These are phyloP conservation scores for Gossypium ekmanianum DNA, from an alignment of 345 rosid species.

Conservation along the genomic window DNA sequence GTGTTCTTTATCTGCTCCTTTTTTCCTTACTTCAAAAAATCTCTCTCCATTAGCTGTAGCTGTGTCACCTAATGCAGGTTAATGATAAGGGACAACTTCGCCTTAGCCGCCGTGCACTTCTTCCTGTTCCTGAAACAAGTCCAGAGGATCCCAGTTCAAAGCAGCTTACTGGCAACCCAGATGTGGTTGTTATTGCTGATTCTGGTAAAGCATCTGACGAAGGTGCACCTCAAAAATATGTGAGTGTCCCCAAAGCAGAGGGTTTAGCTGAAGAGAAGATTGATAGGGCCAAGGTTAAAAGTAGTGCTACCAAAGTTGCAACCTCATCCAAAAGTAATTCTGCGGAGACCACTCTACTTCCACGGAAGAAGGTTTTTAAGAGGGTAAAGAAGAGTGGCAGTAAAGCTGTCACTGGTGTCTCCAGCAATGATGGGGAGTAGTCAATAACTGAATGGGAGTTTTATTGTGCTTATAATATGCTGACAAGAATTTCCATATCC, in stretches of 20 bases:
- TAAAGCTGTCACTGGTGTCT: conserved; percentile 20
- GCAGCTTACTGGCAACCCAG: conserved; percentile 29
- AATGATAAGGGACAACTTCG: conserved; percentile 96
- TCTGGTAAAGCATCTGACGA: conserved; percentile 28
- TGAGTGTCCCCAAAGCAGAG: conserved; percentile 27
- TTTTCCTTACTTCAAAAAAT: conserved; percentile 7
- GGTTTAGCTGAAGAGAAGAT: conserved; percentile 33
- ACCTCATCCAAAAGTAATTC: conserved; percentile 36
- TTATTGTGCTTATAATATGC: conserved; percentile 1
- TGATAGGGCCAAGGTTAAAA: conserved; percentile 28
- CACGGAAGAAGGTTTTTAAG: conserved; percentile 58
- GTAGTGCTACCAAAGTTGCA: conserved; percentile 22
- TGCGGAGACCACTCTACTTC: conserved; percentile 32
- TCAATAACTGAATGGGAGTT: conserved; percentile 49
- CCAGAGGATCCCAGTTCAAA: conserved; percentile 38
- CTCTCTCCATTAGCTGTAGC: conserved; percentile 4
- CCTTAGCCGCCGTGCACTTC: conserved; percentile 79
- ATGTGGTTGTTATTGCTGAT: conserved; percentile 27
- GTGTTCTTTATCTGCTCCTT: background rate
- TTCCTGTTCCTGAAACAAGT: conserved; percentile 71
- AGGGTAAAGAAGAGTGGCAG: conserved; percentile 24
- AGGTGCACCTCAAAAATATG: conserved; percentile 32
- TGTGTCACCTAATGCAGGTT: conserved; percentile 43
- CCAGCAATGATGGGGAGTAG: conserved; percentile 45
- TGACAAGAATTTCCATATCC: conserved; percentile 17